A percentile compares a stretch with the other conserved stretches of the same genome.
Conservation (phyloP, 106 monocot genomes). For the Triglochin maritima region DNA sequence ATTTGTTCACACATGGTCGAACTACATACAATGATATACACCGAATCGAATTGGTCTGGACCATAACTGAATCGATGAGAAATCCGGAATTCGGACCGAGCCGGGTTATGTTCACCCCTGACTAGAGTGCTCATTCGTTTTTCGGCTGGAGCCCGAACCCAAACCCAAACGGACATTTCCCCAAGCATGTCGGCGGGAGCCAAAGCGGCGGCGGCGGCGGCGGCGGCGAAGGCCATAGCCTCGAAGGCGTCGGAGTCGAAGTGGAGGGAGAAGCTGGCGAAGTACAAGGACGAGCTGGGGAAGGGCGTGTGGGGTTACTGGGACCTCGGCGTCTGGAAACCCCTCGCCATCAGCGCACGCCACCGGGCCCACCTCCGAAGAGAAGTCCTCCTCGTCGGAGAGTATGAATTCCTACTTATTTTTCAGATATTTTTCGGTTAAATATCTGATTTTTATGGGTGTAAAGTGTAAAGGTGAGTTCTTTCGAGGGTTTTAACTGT, state of each 20-base stretch:
- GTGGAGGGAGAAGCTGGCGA: conserved; percentile 74
- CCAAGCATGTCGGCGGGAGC: conserved; percentile 27
- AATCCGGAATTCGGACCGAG: too few species aligned
- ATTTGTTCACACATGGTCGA: too few species aligned
- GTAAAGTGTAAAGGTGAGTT: conserved; percentile 9
- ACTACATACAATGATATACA: too few species aligned
- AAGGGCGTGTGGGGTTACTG: conserved; percentile 98
- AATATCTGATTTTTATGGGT: background rate
- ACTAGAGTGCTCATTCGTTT: too few species aligned
- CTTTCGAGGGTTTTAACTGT: background rate
- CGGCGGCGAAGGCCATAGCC: conserved; percentile 13
- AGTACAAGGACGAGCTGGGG: conserved; percentile 62
- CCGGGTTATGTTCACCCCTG: too few species aligned
- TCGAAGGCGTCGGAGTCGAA: conserved; percentile 25
- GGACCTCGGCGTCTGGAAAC: conserved; percentile 95
- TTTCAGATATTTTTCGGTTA: background rate
- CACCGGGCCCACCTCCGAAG: conserved; percentile 76
- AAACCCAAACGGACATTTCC: too few species aligned
- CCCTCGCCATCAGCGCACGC: conserved; percentile 66
- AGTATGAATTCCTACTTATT: conserved; percentile 23
- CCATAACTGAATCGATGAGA: too few species aligned
- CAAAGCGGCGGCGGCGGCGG: conserved; percentile 18
- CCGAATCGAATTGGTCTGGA: too few species aligned
- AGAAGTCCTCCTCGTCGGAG: conserved; percentile 79
- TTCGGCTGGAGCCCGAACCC: too few species aligned